phyloP scores from a whole-genome alignment of 345 rosid species.

The Ceriops decandra region DNA sequence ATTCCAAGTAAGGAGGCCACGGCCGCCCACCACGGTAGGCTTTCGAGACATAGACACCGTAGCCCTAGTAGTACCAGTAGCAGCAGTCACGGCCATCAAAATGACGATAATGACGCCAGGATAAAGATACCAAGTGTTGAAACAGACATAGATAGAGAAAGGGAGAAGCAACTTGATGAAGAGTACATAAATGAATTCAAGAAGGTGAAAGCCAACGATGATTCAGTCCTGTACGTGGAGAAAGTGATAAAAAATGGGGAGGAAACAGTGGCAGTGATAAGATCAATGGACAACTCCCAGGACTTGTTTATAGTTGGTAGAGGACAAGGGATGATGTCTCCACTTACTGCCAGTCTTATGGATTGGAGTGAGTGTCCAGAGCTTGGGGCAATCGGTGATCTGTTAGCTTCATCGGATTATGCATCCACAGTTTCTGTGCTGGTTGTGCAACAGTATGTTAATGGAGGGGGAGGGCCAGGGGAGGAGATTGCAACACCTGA shows the following conservation, averaged over 20 bases:
- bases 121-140: constrained; percentile 17
- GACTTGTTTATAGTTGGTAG: constrained; percentile 89
- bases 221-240: constrained; percentile 46
- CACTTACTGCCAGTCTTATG: constrained; percentile 79
- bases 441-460: constrained; percentile 73
- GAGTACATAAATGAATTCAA: constrained; percentile 52
- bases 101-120: constrained; percentile 9
- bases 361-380: constrained; percentile 99
- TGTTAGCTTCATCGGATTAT: constrained; percentile 90
- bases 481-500: constrained; percentile 21
- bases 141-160: constrained; percentile 33
- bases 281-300: constrained; percentile 61
- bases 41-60: neutral
- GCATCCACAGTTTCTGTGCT: constrained; percentile 75
- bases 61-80: neutral
- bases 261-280: constrained; percentile 70
- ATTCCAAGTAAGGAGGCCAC: constrained; percentile 38
- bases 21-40: constrained; percentile 10
- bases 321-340: constrained; percentile 70
- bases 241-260: constrained; percentile 69
- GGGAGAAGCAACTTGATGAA: constrained; percentile 54
- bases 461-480: constrained; percentile 26
- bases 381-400: constrained; percentile 90
- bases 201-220: constrained; percentile 36
- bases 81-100: too few relatives aligned